Evolutionary conservation across 495 filamentous ascomycete genomes (phyloP), one percentile per base, ranked within the genome.

Genomic region (Penicillium crystallinum): DNA sequence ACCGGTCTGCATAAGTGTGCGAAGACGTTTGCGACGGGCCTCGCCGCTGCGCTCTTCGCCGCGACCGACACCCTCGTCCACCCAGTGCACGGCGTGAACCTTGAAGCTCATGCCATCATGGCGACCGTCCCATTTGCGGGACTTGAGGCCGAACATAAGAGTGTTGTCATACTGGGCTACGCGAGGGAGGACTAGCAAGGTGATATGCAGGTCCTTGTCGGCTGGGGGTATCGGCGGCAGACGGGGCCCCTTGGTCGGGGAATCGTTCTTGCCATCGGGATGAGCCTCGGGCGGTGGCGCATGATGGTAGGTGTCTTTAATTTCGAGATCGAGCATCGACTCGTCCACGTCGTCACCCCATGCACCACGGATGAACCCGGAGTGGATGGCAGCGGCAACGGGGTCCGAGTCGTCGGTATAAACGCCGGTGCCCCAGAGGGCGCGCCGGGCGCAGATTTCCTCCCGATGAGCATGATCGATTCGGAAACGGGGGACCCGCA

Each of bases 371-470:
- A 98, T 86, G 81, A 87, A 97, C 8, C 95, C 95, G 12, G 85
- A 82, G 67, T 98, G 93, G 50, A 97, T 93, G 49, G 92, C 90
- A 3, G 91, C 91, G 0, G 91, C 95, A 42, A 98, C 78, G 5
- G 90, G 81, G 63, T 98, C 95, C 0, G 90, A 95, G 70, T 98
- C 95, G 58, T 97, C 95, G 0, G 91, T 96, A 66, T 98, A 97
- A 6, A 97, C 77, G 17, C 91, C 89, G 0, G 90, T 91, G 9
- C 93, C 93, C 91, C 91, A 98, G 2, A 98, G 67, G 2, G 87
- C 85, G 37, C 87, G 80, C 12, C 85, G 78, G 6, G 78, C 69
- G 18, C 88, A 91, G 56, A 97, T 90, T 58, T 93, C 89, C 63
- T 90, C 86, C 7, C 91, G 81, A 30, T 84, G 79, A 6, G 72